Conservation (phyloP, 1,139 yeast genomes). For the Candida sanyaensis region DNA sequence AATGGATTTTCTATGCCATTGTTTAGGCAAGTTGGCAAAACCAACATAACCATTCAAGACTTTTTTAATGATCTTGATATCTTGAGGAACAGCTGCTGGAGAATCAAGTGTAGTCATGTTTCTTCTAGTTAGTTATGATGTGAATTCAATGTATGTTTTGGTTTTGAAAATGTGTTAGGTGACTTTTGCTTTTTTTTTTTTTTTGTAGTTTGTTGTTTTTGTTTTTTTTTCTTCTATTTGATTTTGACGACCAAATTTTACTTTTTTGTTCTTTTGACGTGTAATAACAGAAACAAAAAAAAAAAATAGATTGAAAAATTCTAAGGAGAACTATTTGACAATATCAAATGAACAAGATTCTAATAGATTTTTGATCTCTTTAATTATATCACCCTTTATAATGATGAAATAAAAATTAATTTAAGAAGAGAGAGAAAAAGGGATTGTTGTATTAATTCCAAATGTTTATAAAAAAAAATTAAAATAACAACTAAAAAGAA, state of each 20-base stretch:
- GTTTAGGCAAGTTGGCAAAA: constrained; percentile 96
- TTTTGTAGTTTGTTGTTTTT: too few species aligned
- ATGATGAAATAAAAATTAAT: neutral
- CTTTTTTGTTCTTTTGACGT: neutral
- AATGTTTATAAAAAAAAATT: too few species aligned
- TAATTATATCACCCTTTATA: neutral
- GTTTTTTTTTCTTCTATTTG: neutral
- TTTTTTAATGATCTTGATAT: constrained; percentile 67
- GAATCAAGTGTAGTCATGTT: constrained; percentile 10
- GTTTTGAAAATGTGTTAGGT: constrained; percentile 2
- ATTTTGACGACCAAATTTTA: constrained; percentile 1
- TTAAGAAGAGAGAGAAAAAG: neutral
- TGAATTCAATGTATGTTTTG: neutral
- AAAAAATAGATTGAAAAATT: neutral
- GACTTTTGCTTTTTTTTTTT: neutral
- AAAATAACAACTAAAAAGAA: neutral
- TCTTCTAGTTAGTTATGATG: neutral
- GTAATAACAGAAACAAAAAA: neutral
- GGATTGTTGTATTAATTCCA: neutral
- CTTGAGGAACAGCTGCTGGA: constrained; percentile 21
- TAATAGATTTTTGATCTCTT: neutral
- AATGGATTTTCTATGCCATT: constrained; percentile 96
- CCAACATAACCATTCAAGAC: constrained; percentile 94
- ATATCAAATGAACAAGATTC: neutral
- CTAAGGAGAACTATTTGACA: neutral